phyloP scores from a whole-genome alignment of 805 yeast genomes.

The Wickerhamia fluorescens region DNA sequence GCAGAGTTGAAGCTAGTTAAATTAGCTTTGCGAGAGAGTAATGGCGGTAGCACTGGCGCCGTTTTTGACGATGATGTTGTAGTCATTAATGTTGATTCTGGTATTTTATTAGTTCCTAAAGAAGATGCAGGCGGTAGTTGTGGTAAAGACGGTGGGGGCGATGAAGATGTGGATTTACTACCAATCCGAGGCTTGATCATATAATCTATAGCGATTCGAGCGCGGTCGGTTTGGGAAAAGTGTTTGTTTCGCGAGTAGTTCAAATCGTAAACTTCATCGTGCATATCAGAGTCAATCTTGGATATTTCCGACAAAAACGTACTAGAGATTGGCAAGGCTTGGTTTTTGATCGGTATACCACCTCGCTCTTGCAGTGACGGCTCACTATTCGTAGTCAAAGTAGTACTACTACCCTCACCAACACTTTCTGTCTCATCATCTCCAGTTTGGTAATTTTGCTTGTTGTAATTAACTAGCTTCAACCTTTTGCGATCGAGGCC shows the following conservation, averaged over 20 bases:
- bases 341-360: conserved; percentile 2
- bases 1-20: conserved; percentile 2
- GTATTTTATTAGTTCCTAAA: conserved; percentile 1
- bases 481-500: too few relatives aligned
- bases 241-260: conserved; percentile 24
- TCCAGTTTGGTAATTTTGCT: too few relatives aligned
- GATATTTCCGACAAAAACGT: conserved; percentile 30
- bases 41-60: background rate
- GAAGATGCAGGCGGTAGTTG: too few relatives aligned
- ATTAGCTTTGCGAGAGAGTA: background rate
- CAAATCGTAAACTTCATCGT: conserved; percentile 27
- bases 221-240: conserved; percentile 27
- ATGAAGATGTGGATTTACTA: conserved; percentile 2
- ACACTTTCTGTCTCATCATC: background rate
- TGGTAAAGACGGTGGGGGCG: conserved; percentile 1
- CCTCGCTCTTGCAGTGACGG: conserved; percentile 1
- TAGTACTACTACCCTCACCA: background rate
- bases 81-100: background rate
- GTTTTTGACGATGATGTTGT: background rate
- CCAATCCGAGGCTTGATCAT: conserved; percentile 36
- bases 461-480: too few relatives aligned
- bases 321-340: too few relatives aligned
- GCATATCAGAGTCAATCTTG: conserved; percentile 24
- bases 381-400: conserved; percentile 1
- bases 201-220: conserved; percentile 42